Conservation (phyloP, 1,284 basidiomycete genomes). For the Marasmius sp. region DNA sequence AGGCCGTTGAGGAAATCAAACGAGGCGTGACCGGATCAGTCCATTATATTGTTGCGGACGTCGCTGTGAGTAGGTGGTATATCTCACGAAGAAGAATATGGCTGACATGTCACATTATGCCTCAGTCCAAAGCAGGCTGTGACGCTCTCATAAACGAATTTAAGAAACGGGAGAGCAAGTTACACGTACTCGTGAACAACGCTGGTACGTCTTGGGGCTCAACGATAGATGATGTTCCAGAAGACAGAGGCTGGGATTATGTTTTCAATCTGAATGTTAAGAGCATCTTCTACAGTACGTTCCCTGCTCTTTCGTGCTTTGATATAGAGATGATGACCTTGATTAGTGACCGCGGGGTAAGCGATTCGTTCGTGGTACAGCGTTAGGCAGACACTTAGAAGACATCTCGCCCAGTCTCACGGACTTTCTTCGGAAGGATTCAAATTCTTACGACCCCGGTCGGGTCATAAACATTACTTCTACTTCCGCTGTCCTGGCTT, state of each 20-base stretch:
- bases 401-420: conserved; percentile 44
- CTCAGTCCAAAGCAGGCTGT: conserved; percentile 79
- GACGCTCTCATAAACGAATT: conserved; percentile 71
- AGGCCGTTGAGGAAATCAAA: conserved; percentile 64
- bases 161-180: conserved; percentile 64
- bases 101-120: background rate
- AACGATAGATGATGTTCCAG: conserved; percentile 71
- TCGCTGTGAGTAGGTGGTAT: conserved; percentile 54
- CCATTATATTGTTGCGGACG: conserved; percentile 71
- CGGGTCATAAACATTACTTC: conserved; percentile 85
- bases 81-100: background rate
- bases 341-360: conserved; percentile 66
- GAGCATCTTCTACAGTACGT: conserved; percentile 75
- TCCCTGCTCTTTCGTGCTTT: background rate
- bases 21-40: conserved; percentile 58
- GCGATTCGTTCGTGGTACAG: conserved; percentile 7
- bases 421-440: conserved; percentile 65
- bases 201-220: conserved; percentile 83
- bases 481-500: conserved; percentile 61
- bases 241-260: conserved; percentile 83
- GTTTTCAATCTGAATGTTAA: conserved; percentile 81
- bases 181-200: conserved; percentile 83
- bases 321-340: background rate
- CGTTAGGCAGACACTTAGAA: background rate
- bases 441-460: conserved; percentile 66